Evolutionary conservation across 352 stramenopile species (phyloP).

Genomic region (Thalassiosira allenii): DNA sequence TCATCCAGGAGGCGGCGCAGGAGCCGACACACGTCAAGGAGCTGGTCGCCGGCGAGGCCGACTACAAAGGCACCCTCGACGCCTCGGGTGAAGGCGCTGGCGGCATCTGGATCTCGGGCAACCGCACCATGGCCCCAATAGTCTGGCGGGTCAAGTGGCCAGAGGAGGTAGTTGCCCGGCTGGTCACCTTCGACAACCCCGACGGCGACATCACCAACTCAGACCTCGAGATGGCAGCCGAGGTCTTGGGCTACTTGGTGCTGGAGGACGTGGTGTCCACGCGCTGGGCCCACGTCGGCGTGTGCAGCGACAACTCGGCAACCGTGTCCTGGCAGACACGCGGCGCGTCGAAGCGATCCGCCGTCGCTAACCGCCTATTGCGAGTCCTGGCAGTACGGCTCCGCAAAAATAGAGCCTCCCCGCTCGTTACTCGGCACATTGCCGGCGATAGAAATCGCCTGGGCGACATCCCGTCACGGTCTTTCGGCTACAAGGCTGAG

Average conservation of each 20-base stretch:
- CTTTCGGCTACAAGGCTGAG: constrained; percentile 22
- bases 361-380: neutral
- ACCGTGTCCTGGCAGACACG: constrained; percentile 7
- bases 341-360: neutral
- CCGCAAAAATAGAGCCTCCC: constrained; percentile 1
- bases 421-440: constrained; percentile 36
- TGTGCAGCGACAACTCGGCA: constrained; percentile 20
- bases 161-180: constrained; percentile 5
- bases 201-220: constrained; percentile 43
- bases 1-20: constrained; percentile 9
- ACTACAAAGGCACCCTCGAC: constrained; percentile 42
- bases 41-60: constrained; percentile 9
- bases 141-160: constrained; percentile 38
- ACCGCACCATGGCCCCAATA: constrained; percentile 1
- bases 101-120: constrained; percentile 26
- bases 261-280: constrained; percentile 26
- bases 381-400: neutral
- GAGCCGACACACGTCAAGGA: neutral
- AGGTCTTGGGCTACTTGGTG: constrained; percentile 34
- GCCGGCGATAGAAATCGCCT: constrained; percentile 17
- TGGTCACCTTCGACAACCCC: neutral
- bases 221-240: constrained; percentile 39
- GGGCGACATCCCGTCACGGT: constrained; percentile 32
- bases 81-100: constrained; percentile 24
- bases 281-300: neutral